Evolutionary conservation across 2,329 filamentous ascomycete species (phyloP).

Genomic region (Stemphylium beticola): DNA sequence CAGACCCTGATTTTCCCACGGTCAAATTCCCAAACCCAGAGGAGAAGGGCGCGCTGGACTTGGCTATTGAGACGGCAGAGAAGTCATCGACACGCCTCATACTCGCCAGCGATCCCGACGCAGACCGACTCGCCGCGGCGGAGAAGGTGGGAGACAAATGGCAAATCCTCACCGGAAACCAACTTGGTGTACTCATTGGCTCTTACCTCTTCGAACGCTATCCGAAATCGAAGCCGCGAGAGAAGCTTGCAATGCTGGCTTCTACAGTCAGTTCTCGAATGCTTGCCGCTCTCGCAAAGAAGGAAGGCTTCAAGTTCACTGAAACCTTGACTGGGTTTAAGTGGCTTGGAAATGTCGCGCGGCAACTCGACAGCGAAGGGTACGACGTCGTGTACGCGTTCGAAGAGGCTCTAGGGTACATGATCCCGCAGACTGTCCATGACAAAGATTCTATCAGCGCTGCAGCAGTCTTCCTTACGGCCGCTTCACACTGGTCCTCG

Average conservation of each 20-base stretch:
- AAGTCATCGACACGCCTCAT: slow-evolving; percentile 57
- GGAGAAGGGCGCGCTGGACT: slow-evolving; percentile 66
- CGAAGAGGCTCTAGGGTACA: slow-evolving; percentile 71
- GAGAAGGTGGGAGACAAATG: slow-evolving; percentile 63
- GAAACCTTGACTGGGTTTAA: slow-evolving; percentile 72
- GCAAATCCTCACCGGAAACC: slow-evolving; percentile 70
- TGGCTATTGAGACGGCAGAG: slow-evolving; percentile 64
- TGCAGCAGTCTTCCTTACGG: slow-evolving; percentile 64
- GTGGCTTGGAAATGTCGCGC: slow-evolving; percentile 68
- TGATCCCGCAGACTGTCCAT: slow-evolving; percentile 67
- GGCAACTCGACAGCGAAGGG: slow-evolving; percentile 55
- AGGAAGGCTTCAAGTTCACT: slow-evolving; percentile 62
- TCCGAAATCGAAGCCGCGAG: slow-evolving; percentile 38
- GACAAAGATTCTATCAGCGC: slow-evolving; percentile 71
- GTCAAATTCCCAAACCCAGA: slow-evolving; percentile 71
- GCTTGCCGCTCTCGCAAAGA: slow-evolving; percentile 62
- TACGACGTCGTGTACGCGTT: slow-evolving; percentile 64
- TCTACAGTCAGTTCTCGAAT: slow-evolving; percentile 70
- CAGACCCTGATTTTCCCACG: slow-evolving; percentile 68
- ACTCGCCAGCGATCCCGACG: slow-evolving; percentile 69
- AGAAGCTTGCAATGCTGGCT: slow-evolving; percentile 63
- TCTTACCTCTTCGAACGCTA: slow-evolving; percentile 62
- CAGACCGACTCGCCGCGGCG: slow-evolving; percentile 67
- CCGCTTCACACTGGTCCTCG: slow-evolving; percentile 58
- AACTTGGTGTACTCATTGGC: slow-evolving; percentile 66